Evolutionary conservation across 768 basidiomycete genomes (phyloP).

Genomic region (Lyophyllum decastes): DNA sequence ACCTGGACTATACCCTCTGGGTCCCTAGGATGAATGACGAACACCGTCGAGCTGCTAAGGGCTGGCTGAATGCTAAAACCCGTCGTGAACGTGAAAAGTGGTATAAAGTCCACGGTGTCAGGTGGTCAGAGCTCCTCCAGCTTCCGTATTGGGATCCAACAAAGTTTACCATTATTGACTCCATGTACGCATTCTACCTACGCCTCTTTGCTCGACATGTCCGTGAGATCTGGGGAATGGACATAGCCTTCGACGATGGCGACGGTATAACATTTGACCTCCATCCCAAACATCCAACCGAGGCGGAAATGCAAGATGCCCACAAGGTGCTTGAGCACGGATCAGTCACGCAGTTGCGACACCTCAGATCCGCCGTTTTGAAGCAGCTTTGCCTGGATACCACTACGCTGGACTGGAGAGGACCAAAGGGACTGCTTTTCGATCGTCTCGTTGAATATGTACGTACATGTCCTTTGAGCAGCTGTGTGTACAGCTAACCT

Average conservation of each 20-base stretch:
- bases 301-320: slow-evolving; percentile 1
- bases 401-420: no score
- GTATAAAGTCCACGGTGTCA: slow-evolving; percentile 22
- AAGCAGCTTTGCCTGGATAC: no score
- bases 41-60: background rate
- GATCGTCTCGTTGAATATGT: no score
- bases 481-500: no score
- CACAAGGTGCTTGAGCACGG: background rate
- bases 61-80: slow-evolving; percentile 22
- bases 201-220: slow-evolving; percentile 15
- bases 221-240: slow-evolving; percentile 24
- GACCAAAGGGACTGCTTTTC: no score
- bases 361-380: no score
- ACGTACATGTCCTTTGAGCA: no score
- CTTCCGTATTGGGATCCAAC: slow-evolving; percentile 33
- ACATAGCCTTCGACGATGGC: slow-evolving; percentile 18
- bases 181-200: slow-evolving; percentile 27
- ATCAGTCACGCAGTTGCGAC: no score
- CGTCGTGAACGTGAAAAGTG: slow-evolving; percentile 10
- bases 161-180: slow-evolving; percentile 19
- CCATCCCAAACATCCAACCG: background rate
- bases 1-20: slow-evolving; percentile 18
- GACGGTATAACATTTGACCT: slow-evolving; percentile 11
- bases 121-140: slow-evolving; percentile 30
- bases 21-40: background rate